Percentiles rank a stretch among this genome's conserved stretches.
These are phyloP conservation scores for Candida odintsovae DNA, from an alignment of 805 yeast species.

Conservation along the genomic window DNA sequence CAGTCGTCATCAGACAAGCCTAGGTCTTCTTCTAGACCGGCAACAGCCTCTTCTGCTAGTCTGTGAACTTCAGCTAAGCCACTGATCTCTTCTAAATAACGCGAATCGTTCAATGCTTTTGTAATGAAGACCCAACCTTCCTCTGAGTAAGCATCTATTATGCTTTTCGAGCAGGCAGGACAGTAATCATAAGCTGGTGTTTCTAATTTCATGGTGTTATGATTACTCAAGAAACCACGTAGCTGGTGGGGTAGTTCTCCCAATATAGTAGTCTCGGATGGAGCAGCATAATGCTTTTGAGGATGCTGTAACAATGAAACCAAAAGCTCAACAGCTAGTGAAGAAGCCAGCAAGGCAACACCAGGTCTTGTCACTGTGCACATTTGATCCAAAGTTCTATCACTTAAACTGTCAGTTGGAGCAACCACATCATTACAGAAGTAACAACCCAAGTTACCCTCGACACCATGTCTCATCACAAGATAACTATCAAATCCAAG, in stretches of 20 bases:
- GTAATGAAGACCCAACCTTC: conserved; percentile 81
- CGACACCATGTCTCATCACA: conserved; percentile 86
- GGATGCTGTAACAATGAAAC: conserved; percentile 71
- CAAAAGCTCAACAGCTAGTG: conserved; percentile 79
- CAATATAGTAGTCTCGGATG: conserved; percentile 33
- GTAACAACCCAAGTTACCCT: conserved; percentile 69
- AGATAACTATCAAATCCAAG: conserved; percentile 90
- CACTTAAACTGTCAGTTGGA: conserved; percentile 82
- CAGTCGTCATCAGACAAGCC: conserved; percentile 21
- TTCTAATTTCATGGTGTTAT: conserved; percentile 54
- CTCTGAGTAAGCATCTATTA: conserved; percentile 43
- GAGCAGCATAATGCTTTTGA: conserved; percentile 30
- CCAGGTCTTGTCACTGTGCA: conserved; percentile 99
- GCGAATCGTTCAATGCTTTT: conserved; percentile 58
- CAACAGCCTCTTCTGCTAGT: conserved; percentile 47
- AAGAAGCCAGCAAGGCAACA: conserved; percentile 80
- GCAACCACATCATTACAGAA: conserved; percentile 96
- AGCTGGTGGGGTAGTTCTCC: conserved; percentile 87
- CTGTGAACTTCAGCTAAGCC: conserved; percentile 74
- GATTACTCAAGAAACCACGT: conserved; percentile 74
- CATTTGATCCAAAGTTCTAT: conserved; percentile 93
- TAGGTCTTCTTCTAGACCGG: conserved; percentile 19
- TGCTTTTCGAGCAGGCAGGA: conserved; percentile 74
- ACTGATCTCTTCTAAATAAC: conserved; percentile 67
- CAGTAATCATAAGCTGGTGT: conserved; percentile 76